Evolutionary conservation across 2,329 filamentous ascomycete species (phyloP).

Genomic region (Paraphoma chrysanthemicola): DNA sequence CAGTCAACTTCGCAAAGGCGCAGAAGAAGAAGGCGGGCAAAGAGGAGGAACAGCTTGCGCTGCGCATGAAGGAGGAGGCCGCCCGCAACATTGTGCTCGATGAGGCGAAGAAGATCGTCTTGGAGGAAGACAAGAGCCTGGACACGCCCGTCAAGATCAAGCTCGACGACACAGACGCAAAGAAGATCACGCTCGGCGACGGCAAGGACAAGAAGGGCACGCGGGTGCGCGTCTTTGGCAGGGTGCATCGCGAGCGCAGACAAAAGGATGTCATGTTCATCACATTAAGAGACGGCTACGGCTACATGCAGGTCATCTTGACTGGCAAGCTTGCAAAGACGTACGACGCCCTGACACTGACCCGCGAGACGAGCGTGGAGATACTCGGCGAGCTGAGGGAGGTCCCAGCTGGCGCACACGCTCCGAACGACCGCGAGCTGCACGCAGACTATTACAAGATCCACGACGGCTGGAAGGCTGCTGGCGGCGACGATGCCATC

Average conservation of each 20-base stretch:
- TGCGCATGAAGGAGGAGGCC: slow-evolving; percentile 75
- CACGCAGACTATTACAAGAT: slow-evolving; percentile 90
- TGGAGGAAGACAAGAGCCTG: slow-evolving; percentile 74
- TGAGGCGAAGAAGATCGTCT: slow-evolving; percentile 79
- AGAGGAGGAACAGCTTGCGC: slow-evolving; percentile 74
- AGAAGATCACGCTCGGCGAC: slow-evolving; percentile 63
- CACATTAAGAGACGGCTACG: slow-evolving; percentile 84
- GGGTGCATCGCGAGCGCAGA: slow-evolving; percentile 79
- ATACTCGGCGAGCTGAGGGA: slow-evolving; percentile 84
- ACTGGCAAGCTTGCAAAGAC: slow-evolving; percentile 84
- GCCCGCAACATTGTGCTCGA: slow-evolving; percentile 76
- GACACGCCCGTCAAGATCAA: slow-evolving; percentile 78
- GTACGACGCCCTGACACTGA: slow-evolving; percentile 87
- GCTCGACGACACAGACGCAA: slow-evolving; percentile 71
- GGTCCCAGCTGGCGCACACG: slow-evolving; percentile 78
- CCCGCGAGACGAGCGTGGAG: slow-evolving; percentile 84
- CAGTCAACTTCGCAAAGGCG: slow-evolving; percentile 73
- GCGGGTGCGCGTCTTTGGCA: slow-evolving; percentile 79
- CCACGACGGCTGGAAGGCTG: slow-evolving; percentile 70
- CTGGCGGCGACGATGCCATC: slow-evolving; percentile 87
- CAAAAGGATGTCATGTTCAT: slow-evolving; percentile 90
- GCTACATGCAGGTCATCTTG: slow-evolving; percentile 83
- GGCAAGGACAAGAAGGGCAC: slow-evolving; percentile 67
- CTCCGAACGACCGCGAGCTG: slow-evolving; percentile 84
- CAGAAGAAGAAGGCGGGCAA: slow-evolving; percentile 86